Conservation (phyloP, 2,329 filamentous ascomycete genomes). For the Clonostachys byssicola region DNA sequence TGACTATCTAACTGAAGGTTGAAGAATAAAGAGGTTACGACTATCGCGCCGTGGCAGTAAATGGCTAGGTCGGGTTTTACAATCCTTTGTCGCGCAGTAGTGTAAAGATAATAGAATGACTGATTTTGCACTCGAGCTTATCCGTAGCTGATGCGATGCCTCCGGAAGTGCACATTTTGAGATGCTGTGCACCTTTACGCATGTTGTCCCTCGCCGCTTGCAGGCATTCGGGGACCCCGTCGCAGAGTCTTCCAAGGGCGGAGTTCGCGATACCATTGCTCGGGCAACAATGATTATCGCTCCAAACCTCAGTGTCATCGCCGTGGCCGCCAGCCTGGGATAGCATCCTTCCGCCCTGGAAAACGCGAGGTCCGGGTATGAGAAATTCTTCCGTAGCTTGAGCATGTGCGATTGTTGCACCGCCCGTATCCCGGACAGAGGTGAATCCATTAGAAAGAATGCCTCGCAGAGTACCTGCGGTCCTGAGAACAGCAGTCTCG, state of each 20-base stretch:
- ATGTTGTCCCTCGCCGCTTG: conserved; percentile 48
- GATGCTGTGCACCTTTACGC: conserved; percentile 51
- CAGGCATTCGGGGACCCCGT: conserved; percentile 51
- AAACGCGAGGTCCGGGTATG: conserved; percentile 48
- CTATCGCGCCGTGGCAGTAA: no score
- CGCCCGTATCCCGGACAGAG: conserved; percentile 52
- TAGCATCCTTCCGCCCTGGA: conserved; percentile 48
- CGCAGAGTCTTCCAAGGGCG: conserved; percentile 35
- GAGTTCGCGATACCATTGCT: conserved; percentile 5
- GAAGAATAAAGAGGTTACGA: no score
- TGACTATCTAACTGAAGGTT: no score
- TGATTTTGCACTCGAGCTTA: conserved; percentile 39
- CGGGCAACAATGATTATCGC: conserved; percentile 19
- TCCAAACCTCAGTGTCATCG: conserved; percentile 36
- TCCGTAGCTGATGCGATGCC: conserved; percentile 54
- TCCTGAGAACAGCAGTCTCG: no score
- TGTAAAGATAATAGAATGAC: no score
- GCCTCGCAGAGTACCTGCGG: no score
- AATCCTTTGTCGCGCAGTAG: no score
- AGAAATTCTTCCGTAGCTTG: conserved; percentile 53
- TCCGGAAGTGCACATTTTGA: conserved; percentile 58
- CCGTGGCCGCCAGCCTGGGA: conserved; percentile 53
- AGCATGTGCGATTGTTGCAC: conserved; percentile 48
- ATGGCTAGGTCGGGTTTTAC: no score
- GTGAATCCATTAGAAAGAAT: conserved; percentile 42